These are phyloP conservation scores for Boletus vinaceobasis DNA, from an alignment of 768 basidiomycete species.

Conservation along the genomic window DNA sequence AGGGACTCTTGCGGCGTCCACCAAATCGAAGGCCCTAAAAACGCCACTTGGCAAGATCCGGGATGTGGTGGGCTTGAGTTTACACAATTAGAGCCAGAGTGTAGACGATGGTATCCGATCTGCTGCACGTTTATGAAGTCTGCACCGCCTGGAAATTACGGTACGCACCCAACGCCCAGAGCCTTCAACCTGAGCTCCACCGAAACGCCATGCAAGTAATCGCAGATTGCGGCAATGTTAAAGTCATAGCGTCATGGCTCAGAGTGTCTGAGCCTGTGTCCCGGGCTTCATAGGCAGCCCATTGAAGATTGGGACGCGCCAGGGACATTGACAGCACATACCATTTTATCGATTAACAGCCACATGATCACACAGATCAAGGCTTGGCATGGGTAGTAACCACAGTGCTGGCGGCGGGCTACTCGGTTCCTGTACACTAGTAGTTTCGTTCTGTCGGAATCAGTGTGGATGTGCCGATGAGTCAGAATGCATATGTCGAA, in stretches of 20 bases:
- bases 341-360: neutral
- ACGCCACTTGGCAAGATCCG: neutral
- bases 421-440: neutral
- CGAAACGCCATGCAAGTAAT: neutral
- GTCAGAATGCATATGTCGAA: neutral
- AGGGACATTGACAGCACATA: neutral
- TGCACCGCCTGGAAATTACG: neutral
- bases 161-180: neutral
- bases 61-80: neutral
- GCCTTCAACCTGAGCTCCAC: neutral
- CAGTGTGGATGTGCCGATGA: no score
- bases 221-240: neutral
- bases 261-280: neutral
- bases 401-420: no score
- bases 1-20: neutral
- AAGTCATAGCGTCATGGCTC: neutral
- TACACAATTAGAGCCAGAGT: neutral
- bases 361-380: neutral
- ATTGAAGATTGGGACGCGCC: neutral
- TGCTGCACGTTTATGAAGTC: neutral
- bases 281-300: no score
- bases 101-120: neutral
- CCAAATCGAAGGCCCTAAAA: neutral
- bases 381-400: neutral
- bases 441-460: neutral